A percentile compares a stretch with the other conserved stretches of the same genome.
These are phyloP conservation scores for Trematosphaeria pertusa DNA, from an alignment of 2,329 filamentous ascomycete genomes.

Conservation along the genomic window DNA sequence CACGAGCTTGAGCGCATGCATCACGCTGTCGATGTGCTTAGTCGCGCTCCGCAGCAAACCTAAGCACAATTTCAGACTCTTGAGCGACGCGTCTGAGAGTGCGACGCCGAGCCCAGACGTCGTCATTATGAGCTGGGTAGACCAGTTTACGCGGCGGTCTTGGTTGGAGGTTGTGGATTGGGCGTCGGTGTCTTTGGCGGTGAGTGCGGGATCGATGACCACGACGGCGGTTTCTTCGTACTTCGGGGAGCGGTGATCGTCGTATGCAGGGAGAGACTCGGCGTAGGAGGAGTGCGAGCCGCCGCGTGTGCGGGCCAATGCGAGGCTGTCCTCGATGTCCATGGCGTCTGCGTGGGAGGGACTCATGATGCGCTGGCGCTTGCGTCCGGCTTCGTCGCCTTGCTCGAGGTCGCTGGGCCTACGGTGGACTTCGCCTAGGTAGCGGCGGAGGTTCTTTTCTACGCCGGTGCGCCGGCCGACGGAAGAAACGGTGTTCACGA, in stretches of 20 bases:
- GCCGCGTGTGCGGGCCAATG: slow-evolving; percentile 50
- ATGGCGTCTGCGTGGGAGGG: slow-evolving; percentile 45
- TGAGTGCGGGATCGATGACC: slow-evolving; percentile 34
- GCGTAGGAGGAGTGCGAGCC: slow-evolving; percentile 71
- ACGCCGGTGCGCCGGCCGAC: slow-evolving; percentile 87
- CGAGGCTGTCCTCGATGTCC: slow-evolving; percentile 56
- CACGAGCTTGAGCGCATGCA: slow-evolving; percentile 74
- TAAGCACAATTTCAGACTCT: slow-evolving; percentile 84
- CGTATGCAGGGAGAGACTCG: slow-evolving; percentile 83
- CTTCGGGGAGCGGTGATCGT: slow-evolving; percentile 76
- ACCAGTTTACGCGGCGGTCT: slow-evolving; percentile 66
- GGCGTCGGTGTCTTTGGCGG: slow-evolving; percentile 27
- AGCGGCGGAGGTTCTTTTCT: slow-evolving; percentile 85
- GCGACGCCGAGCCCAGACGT: slow-evolving; percentile 91
- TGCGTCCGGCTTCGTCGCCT: slow-evolving; percentile 46
- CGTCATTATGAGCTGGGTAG: slow-evolving; percentile 83
- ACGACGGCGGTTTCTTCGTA: slow-evolving; percentile 67
- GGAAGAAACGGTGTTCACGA: slow-evolving; percentile 84
- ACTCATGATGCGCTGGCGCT: slow-evolving; percentile 54
- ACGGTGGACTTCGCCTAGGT: slow-evolving; percentile 66
- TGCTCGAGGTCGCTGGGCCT: slow-evolving; percentile 60
- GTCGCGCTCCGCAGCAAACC: slow-evolving; percentile 83
- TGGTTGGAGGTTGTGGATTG: slow-evolving; percentile 32
- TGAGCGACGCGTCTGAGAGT: slow-evolving; percentile 86
- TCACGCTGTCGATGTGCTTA: slow-evolving; percentile 76